These are phyloP conservation scores for Dioscorea cayenensis DNA, from an alignment of 116 monocot genomes.

Conservation along the genomic window DNA sequence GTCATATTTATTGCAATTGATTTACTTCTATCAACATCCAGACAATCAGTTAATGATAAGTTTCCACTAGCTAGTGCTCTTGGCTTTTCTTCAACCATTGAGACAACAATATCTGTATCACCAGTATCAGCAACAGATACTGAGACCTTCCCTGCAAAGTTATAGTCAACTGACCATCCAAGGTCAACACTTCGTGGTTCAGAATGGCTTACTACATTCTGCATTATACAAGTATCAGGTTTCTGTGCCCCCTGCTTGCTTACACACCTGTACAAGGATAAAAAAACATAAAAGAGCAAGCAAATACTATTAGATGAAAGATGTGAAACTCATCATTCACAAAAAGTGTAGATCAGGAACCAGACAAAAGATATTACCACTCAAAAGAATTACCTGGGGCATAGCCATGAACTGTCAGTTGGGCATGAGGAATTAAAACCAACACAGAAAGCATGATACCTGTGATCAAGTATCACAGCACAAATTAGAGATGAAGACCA, in stretches of 20 bases:
- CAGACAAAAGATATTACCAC: not conserved
- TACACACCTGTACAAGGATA: slow-evolving; percentile 42
- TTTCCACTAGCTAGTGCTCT: slow-evolving; percentile 11
- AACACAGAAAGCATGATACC: slow-evolving; percentile 98
- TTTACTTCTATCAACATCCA: slow-evolving; percentile 9
- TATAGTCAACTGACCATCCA: slow-evolving; percentile 29
- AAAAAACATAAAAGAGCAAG: slow-evolving; percentile 2
- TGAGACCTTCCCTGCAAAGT: slow-evolving; percentile 59
- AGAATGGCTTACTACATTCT: slow-evolving; percentile 21
- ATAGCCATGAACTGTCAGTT: slow-evolving; percentile 69
- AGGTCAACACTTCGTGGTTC: slow-evolving; percentile 13
- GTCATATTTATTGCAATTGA: slow-evolving; percentile 12
- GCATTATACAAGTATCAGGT: slow-evolving; percentile 11
- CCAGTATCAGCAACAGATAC: slow-evolving; percentile 90
- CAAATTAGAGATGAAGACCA: not conserved
- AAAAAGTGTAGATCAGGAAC: not conserved
- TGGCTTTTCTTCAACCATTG: slow-evolving; percentile 55
- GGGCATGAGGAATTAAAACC: slow-evolving; percentile 65
- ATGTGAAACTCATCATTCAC: not conserved
- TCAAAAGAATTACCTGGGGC: slow-evolving; percentile 65
- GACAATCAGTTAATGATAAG: not conserved
- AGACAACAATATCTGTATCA: slow-evolving; percentile 91
- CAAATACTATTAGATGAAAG: not conserved
- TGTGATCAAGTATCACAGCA: slow-evolving; percentile 15
- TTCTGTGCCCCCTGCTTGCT: slow-evolving; percentile 23